These are phyloP conservation scores for Logfia minima DNA, from an alignment of 129 eudicot genomes.

Conservation along the genomic window DNA sequence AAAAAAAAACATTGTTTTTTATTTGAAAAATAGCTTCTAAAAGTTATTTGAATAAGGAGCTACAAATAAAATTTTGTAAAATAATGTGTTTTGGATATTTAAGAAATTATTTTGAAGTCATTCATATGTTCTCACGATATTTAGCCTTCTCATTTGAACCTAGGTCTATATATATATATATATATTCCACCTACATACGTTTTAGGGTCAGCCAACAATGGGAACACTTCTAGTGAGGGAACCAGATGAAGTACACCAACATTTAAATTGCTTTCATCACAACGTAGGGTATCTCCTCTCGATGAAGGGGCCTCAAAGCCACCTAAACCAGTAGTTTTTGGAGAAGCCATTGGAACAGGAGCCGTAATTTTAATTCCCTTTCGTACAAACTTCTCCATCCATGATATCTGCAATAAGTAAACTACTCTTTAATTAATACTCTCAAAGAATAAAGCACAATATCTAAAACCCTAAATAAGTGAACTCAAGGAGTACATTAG, in stretches of 20 bases:
- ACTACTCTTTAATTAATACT: background rate
- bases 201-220: constrained; percentile 81
- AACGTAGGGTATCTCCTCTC: constrained; percentile 69
- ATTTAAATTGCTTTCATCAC: constrained; percentile 86
- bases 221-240: constrained; percentile 91
- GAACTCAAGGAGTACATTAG: background rate
- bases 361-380: constrained; percentile 95
- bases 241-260: constrained; percentile 95
- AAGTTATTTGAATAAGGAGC: too few relatives aligned
- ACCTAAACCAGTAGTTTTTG: constrained; percentile 94
- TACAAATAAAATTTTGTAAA: too few relatives aligned
- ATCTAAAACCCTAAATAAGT: background rate
- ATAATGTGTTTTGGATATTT: too few relatives aligned
- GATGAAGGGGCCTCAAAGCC: constrained; percentile 98
- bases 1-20: too few relatives aligned
- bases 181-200: constrained; percentile 41
- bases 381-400: constrained; percentile 97
- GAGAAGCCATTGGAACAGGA: constrained; percentile 91
- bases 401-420: constrained; percentile 74
- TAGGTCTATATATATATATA: background rate
- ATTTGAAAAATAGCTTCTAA: too few relatives aligned
- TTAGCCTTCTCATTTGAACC: too few relatives aligned
- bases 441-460: background rate
- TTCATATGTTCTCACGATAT: too few relatives aligned
- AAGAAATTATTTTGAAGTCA: too few relatives aligned